Conservation (phyloP, 352 stramenopile genomes). For the Ophiocytium majus region DNA sequence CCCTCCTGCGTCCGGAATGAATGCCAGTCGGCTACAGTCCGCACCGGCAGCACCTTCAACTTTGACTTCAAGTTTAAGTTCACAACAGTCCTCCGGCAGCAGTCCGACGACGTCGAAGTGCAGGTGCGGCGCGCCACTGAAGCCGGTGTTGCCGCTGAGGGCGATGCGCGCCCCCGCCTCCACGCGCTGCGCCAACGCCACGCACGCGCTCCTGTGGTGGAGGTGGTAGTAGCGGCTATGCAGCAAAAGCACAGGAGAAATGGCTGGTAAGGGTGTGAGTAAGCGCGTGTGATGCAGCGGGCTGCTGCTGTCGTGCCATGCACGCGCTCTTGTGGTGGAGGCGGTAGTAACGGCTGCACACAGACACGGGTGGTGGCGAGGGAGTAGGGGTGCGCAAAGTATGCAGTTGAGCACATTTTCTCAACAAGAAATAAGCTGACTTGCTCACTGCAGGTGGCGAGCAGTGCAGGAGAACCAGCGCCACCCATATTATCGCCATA, state of each 20-base stretch:
- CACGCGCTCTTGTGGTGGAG: background rate
- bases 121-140: slow-evolving; percentile 53
- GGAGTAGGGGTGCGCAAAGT: too few relatives aligned
- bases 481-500: too few relatives aligned
- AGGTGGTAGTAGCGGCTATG: slow-evolving; percentile 24
- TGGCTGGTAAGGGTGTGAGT: too few relatives aligned
- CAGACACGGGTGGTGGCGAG: background rate
- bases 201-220: background rate
- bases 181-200: slow-evolving; percentile 33
- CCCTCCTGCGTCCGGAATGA: too few relatives aligned
- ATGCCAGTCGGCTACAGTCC: too few relatives aligned
- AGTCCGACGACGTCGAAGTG: slow-evolving; percentile 60
- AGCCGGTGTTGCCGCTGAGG: slow-evolving; percentile 57
- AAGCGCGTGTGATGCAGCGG: too few relatives aligned
- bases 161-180: slow-evolving; percentile 43
- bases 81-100: slow-evolving; percentile 54
- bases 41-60: background rate
- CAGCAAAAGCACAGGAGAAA: too few relatives aligned
- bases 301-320: too few relatives aligned
- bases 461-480: too few relatives aligned
- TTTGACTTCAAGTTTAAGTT: slow-evolving; percentile 23
- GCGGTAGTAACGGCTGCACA: background rate
- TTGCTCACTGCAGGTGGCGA: too few relatives aligned
- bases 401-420: too few relatives aligned
- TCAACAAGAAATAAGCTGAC: too few relatives aligned